Conservation (phyloP, 129 eudicot genomes). For the Saussurea involucrata region DNA sequence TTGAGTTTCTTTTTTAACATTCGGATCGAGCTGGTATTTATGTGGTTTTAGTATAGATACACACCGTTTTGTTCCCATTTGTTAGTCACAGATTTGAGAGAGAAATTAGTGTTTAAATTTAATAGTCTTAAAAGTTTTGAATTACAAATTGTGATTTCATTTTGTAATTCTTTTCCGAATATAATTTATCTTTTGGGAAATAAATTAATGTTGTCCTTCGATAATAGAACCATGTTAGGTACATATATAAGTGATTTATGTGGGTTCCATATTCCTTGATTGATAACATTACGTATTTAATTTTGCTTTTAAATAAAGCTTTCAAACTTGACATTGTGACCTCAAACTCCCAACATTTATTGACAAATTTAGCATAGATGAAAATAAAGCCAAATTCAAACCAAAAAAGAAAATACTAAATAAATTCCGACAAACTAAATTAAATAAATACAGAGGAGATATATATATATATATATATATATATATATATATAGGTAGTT, state of each 20-base stretch:
- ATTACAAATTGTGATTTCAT: neutral
- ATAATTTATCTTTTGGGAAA: neutral
- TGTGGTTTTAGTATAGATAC: neutral
- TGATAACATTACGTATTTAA: neutral
- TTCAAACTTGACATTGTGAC: neutral
- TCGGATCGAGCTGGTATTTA: neutral
- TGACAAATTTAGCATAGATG: too few species aligned
- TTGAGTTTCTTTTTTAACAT: neutral
- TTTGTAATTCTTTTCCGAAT: neutral
- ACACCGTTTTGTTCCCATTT: neutral
- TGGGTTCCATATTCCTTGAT: neutral
- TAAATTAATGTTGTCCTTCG: neutral
- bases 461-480: too few species aligned
- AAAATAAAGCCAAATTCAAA: too few species aligned
- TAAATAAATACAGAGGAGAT: too few species aligned
- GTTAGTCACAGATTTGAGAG: neutral
- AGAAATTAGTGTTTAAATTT: neutral
- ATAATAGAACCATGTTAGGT: neutral
- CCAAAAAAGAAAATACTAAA: too few species aligned
- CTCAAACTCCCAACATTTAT: neutral
- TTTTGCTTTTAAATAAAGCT: neutral
- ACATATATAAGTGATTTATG: neutral
- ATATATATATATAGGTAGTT: too few species aligned
- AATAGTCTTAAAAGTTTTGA: neutral
- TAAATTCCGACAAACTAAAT: too few species aligned